Base-by-base conservation (phyloP, 495 filamentous ascomycete genomes). In the Lindgomyces ingoldianus region DNA sequence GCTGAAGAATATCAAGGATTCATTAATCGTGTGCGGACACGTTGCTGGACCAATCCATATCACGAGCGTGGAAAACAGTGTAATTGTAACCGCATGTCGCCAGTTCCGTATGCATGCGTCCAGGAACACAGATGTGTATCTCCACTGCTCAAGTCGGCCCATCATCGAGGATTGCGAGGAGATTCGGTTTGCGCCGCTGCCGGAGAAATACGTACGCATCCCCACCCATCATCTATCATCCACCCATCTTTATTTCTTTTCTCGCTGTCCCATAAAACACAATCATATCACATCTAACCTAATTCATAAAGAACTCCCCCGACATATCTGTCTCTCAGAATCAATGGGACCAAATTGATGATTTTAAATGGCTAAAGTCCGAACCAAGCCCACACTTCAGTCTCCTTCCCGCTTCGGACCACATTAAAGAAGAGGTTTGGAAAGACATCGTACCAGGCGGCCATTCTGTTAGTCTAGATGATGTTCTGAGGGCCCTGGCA, bases 321-420 rank as follows among this genome's bases (percentile, higher is more conserved):
- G 67, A 49, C 24, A 58, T 67, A 11, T 74, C 78, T 24, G 57
- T 67, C 21, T 64, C 74, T 58, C 29, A 4, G 12, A 92, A 94
- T 74, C 80, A 87, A 60, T 98, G 91, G 89, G 84, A 90, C 68
- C 85, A 95, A 70, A 87, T 98, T 14, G 90, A 97, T 70, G 94
- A 98, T 70, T 98, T 98, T 80, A 94, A 96, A 75, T 98, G 95
- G 95, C 81, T 96, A 63, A 95, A 91, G 74, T 78, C 82, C 11
- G 89, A 89, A 48, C 86, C 84, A 18, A 96, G 90, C 67, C 94
- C 94, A 0, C 92, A 98, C 73, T 98, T 93, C 91, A 84, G 80
- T 47, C 71, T 93, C 10, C 60, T 97, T 42, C 77, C 81, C 16
- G 81, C 81, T 46, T 80, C 79, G 19, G 78, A 89, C 36, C 82